Evolutionary conservation across 495 filamentous ascomycete species (phyloP).

Genomic region (Aspergillus panamensis): DNA sequence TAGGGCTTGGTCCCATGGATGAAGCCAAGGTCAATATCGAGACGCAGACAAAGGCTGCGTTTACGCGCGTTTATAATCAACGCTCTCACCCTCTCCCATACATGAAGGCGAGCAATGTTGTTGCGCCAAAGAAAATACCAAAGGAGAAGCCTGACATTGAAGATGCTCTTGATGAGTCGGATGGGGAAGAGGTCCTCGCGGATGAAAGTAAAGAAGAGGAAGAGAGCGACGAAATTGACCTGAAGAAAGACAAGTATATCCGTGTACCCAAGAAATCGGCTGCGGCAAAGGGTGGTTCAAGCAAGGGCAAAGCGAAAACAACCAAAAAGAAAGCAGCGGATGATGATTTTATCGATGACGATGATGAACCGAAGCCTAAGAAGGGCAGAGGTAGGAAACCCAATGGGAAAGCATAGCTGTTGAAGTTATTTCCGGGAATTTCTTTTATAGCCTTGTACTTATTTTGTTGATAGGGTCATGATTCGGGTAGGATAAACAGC

Average conservation of each 20-base stretch:
- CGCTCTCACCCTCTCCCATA: conserved; percentile 89
- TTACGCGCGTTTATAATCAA: conserved; percentile 86
- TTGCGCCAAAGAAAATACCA: conserved; percentile 61
- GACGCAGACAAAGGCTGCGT: conserved; percentile 77
- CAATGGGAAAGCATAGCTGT: conserved; percentile 36
- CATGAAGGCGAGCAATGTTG: conserved; percentile 82
- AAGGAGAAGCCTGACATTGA: conserved; percentile 91
- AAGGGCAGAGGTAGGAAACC: conserved; percentile 45
- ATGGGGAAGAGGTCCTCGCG: conserved; percentile 63
- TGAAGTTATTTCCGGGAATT: no score
- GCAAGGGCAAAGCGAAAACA: conserved; percentile 53
- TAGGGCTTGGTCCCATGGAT: conserved; percentile 82
- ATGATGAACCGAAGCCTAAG: conserved; percentile 55
- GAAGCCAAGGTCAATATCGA: conserved; percentile 73
- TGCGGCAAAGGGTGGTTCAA: conserved; percentile 36
- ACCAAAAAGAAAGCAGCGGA: conserved; percentile 43
- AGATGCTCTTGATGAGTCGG: conserved; percentile 91
- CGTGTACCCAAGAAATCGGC: conserved; percentile 74
- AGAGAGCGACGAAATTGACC: conserved; percentile 67
- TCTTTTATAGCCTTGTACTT: no score
- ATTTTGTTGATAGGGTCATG: neutral
- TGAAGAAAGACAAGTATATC: conserved; percentile 95
- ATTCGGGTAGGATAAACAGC: neutral
- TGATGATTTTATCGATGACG: conserved; percentile 42
- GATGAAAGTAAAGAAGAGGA: conserved; percentile 58